Evolutionary conservation across 139 green algal genomes (phyloP), one percentile per base, ranked within the genome.

Genomic region (Auxenochlorella pyrenoidosa): DNA sequence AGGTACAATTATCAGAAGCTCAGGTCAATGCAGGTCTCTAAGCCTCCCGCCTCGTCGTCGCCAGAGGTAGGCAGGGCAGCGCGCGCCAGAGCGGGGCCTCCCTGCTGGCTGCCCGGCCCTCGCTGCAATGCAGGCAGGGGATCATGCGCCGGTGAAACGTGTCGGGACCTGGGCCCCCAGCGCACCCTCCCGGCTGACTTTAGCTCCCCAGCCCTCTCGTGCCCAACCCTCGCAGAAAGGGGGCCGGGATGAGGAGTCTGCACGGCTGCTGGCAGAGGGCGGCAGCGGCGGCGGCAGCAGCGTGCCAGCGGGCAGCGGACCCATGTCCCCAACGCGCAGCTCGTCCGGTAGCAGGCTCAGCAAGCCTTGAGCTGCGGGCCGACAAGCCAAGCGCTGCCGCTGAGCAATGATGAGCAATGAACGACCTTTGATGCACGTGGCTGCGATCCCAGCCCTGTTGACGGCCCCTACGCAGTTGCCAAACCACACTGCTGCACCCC

Each of bases 1-100:
- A 71, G 63, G 70, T 76, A 76, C 70, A 76, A 76, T 34, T 76
- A 32, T 13, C 70, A 76, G 70, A 76, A 76, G 70, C 34, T 76
- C 16, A 13, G 24, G 36, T 28, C 34, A 34, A 76, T 76, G 70
- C 70, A 76, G 70, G 21, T n/a, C n/a, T 28, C 34, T 34, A 76
- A 76, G 70, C 32, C n/a, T n/a, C 32, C 32, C 5, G 70, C 70
- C 34, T 28, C 16, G 28, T 18, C 26, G 38, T 18, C 66, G 66
- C 66, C 32, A 34, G 70, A 76, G 70, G 70, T 76, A 34, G 1
- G 70, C 63, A n/a, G 63, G 28, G n/a, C 28, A 10, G 10, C n/a
- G 4, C 4, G 28, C 30, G 66, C 22, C 28, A 73, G 32, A 10
- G 66, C 8, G 3, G 22, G 30, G 66, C 15, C 5, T 5, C 12